phyloP scores from a whole-genome alignment of 768 basidiomycete genomes.

The Pulveroboletus sp. region DNA sequence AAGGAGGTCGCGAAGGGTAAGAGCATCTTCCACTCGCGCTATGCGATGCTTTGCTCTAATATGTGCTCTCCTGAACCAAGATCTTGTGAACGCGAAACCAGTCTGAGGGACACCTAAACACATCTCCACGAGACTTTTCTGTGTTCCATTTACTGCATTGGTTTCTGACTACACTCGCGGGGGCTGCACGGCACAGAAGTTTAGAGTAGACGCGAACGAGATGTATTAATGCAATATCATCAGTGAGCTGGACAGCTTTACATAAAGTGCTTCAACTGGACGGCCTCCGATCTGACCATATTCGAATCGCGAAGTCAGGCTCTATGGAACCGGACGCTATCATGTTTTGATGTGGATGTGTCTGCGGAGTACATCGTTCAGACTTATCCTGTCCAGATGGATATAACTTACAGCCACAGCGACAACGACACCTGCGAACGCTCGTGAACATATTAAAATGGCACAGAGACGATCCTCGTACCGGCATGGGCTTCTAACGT shows the following conservation, averaged over 20 bases:
- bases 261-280: constrained; percentile 7
- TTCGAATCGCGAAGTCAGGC: constrained; percentile 71
- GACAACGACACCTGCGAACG: constrained; percentile 52
- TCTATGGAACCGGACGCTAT: constrained; percentile 87
- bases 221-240: constrained; percentile 6
- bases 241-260: not conserved
- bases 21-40: constrained; percentile 14
- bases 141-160: constrained; percentile 12
- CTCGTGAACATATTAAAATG: not conserved
- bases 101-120: constrained; percentile 24
- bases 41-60: not conserved
- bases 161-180: constrained; percentile 8
- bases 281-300: constrained; percentile 64
- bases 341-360: constrained; percentile 81
- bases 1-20: constrained; percentile 76
- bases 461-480: constrained; percentile 21
- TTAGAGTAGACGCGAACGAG: constrained; percentile 3
- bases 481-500: constrained; percentile 72
- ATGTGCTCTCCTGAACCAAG: constrained; percentile 26
- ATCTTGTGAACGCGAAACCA: constrained; percentile 57
- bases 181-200: not conserved
- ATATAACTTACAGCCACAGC: constrained; percentile 69
- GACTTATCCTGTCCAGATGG: not conserved
- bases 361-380: constrained; percentile 38
- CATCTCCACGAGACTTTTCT: not conserved